Conservation (phyloP, 2,329 filamentous ascomycete genomes). For the Apiospora marii region DNA sequence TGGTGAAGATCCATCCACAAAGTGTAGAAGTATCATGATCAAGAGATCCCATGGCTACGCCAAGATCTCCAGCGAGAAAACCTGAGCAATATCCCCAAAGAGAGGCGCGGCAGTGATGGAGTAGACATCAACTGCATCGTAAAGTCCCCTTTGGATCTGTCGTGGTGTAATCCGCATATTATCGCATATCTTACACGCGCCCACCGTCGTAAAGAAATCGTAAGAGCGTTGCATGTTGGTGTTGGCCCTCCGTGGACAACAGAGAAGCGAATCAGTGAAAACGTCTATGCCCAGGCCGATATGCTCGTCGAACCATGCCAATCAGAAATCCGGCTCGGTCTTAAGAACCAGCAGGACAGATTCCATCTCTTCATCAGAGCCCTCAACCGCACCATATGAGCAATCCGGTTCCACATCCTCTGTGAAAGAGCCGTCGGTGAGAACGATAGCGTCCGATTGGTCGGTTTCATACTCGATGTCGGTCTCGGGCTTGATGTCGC, state of each 20-base stretch:
- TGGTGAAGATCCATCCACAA: slow-evolving; percentile 5
- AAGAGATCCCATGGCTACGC: neutral
- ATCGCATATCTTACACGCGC: slow-evolving; percentile 4
- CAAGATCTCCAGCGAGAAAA: slow-evolving; percentile 8
- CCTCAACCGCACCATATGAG: neutral
- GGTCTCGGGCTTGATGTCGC: neutral
- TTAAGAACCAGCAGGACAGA: neutral
- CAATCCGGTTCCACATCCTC: slow-evolving; percentile 1
- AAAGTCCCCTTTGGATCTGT: neutral
- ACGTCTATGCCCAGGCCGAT: neutral
- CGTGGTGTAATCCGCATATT: neutral
- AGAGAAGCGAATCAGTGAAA: neutral
- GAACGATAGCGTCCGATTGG: neutral
- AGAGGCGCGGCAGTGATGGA: neutral
- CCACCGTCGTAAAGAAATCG: neutral
- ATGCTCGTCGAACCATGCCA: neutral
- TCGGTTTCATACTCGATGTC: neutral
- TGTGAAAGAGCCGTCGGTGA: neutral
- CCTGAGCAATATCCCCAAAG: neutral
- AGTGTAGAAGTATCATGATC: slow-evolving; percentile 7
- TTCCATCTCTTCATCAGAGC: neutral
- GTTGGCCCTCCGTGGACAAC: neutral
- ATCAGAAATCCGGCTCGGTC: neutral
- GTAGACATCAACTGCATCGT: neutral
- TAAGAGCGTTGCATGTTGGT: neutral